Conservation (phyloP, 2,329 filamentous ascomycete species). For the Diaporthe citriasiana region DNA sequence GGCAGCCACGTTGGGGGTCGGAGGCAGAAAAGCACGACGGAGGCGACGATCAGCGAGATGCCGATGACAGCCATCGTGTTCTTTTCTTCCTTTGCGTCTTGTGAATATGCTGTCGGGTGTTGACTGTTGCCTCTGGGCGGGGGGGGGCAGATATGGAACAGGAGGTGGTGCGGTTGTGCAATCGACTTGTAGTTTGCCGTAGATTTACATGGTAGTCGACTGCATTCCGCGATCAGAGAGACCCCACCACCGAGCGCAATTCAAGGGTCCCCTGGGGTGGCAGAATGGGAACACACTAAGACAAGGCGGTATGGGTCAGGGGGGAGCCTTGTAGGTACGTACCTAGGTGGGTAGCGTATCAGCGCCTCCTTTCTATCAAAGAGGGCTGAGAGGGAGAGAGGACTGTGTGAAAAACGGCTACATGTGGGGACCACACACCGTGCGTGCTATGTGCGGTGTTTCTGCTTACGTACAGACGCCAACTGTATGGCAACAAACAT, state of each 20-base stretch:
- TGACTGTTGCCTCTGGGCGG: no score
- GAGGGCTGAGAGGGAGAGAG: no score
- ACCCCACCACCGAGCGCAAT: not conserved
- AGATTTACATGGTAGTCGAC: not conserved
- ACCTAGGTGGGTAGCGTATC: no score
- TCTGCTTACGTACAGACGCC: no score
- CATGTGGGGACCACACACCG: not conserved
- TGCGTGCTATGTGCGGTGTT: not conserved
- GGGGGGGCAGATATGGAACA: not conserved
- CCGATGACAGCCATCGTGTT: constrained; percentile 68
- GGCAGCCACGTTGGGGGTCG: constrained; percentile 65
- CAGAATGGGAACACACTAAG: not conserved
- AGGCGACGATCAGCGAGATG: constrained; percentile 73
- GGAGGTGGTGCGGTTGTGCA: not conserved
- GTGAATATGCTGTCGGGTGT: not conserved
- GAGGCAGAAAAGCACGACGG: constrained; percentile 70
- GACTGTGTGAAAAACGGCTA: not conserved
- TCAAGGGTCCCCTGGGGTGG: not conserved
- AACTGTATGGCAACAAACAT: not conserved
- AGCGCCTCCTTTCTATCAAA: not conserved
- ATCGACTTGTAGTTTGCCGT: no score
- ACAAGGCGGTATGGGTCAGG: constrained; percentile 26
- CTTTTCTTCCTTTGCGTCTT: not conserved
- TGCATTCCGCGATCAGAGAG: not conserved
- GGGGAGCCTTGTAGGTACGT: no score